phyloP scores from a whole-genome alignment of 2,329 filamentous ascomycete species.

The Capronia epimyces region DNA sequence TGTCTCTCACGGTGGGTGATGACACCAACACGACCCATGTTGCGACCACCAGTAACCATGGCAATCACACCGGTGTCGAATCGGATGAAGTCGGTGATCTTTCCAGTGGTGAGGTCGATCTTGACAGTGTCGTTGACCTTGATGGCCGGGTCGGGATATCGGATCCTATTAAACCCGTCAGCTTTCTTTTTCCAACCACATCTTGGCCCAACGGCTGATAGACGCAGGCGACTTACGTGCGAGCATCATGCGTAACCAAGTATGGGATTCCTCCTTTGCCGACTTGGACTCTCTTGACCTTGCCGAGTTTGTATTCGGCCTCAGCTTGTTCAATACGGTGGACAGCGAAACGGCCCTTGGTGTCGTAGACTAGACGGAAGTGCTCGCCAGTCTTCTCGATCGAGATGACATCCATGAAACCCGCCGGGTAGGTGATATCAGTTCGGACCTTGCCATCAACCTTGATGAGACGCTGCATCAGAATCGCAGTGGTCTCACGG shows the following conservation, averaged over 20 bases:
- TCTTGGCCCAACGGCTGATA: slow-evolving; percentile 99
- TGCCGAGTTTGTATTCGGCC: slow-evolving; percentile 99
- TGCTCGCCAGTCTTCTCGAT: slow-evolving; percentile 99
- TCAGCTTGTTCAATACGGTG: slow-evolving; percentile 98
- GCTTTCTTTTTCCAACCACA: slow-evolving; percentile 61
- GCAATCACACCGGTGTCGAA: slow-evolving; percentile 98
- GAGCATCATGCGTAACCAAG: slow-evolving; percentile 99
- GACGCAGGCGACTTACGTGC: slow-evolving; percentile 98
- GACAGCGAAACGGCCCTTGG: slow-evolving; percentile 99
- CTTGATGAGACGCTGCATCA: slow-evolving; percentile 99
- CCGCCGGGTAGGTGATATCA: slow-evolving; percentile 92
- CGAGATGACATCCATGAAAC: slow-evolving; percentile 99
- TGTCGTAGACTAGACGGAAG: slow-evolving; percentile 99
- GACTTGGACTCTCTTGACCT: slow-evolving; percentile 99
- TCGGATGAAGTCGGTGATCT: slow-evolving; percentile 96
- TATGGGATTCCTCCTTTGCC: slow-evolving; percentile 99
- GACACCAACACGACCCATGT: slow-evolving; percentile 99
- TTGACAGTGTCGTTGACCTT: slow-evolving; percentile 99
- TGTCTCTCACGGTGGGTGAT: slow-evolving; percentile 99
- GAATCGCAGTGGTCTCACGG: slow-evolving; percentile 94
- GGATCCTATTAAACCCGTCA: slow-evolving; percentile 67
- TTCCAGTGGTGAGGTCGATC: slow-evolving; percentile 94
- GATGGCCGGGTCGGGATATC: slow-evolving; percentile 96
- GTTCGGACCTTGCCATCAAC: slow-evolving; percentile 99
- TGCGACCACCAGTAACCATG: slow-evolving; percentile 99